Evolutionary conservation across 2,329 filamentous ascomycete species (phyloP), one percentile per base, ranked within the genome.

Genomic region (Talaromyces piceae): DNA sequence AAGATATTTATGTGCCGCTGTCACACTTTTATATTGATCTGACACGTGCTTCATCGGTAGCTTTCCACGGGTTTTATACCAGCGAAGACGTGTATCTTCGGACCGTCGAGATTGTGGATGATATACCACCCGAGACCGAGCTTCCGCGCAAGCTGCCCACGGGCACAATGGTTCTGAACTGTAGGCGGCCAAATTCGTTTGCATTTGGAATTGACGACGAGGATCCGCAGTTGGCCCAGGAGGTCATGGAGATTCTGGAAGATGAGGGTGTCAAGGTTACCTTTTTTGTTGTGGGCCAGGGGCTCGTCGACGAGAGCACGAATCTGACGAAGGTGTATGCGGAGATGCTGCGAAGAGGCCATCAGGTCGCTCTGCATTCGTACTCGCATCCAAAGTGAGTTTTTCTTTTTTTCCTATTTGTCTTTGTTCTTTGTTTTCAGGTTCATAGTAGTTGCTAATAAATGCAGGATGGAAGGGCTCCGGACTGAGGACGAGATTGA

Each of bases 171-270:
- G 70, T 83, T 43, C 80, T 86, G 59, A 73, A 77, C 5, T 87
- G 84, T 73, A 83, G 78, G 57, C 76, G 82, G 16, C 82, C 83
- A 44, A 84, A 86, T 68, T 82, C 79, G 0, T 86, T 87, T 62
- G 84, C 84, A 1, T 86, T 87, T 63, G 83, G 83, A 46, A 86
- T 87, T 56, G 84, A 87, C 61, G 84, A 87, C 63, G 84, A 83
- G 20, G 73, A 78, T 47, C 83, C 83, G 44, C 60, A 68, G 28
- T 74, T 78, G 51, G 82, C 82, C 1, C 75, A 81, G 65, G 67
- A 78, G 55, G 80, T 86, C 18, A 78, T 84, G 68, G 68, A 76
- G 37, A 80, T 83, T 49, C 71, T 87, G 58, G 75, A 79, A 18
- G 76, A 79, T 18, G 83, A 82, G 47, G 65, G 71, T 50, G 81